Evolutionary conservation across 1,284 basidiomycete genomes (phyloP), one percentile per base, ranked within the genome.

Genomic region (Caloboletus firmus): DNA sequence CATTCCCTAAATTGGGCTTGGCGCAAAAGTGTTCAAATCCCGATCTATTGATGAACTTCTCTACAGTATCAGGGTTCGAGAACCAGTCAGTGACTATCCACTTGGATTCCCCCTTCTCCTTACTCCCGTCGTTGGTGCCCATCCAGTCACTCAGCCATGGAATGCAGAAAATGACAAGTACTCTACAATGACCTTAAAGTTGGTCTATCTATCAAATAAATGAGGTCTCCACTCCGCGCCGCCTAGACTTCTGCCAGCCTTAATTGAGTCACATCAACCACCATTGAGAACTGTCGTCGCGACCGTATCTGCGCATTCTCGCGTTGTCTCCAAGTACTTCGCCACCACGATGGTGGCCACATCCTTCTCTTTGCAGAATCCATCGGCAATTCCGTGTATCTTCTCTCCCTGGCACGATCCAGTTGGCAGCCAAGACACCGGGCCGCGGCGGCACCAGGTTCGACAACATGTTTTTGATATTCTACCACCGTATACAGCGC

Each of bases 81-180:
- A n/a, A n/a, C n/a, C n/a, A n/a, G n/a, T n/a, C n/a, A n/a, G n/a
- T 43, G 37, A 58, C 30, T n/a, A 34, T 24, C 18, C 36, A 11
- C 18, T 39, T 13, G 31, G 11, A 30, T 28, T n/a, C n/a, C 31
- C 41, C 24, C 32, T 26, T 24, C 36, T 24, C 43, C 35, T 40
- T 36, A 20, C 24, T 13, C 20, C 26, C 45, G 45, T 12, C 15
- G 24, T 11, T 6, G 13, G 45, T 5, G 45, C 17, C 22, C 45
- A 22, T 20, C 15, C 12, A 6, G 15, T 7, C 46, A 18, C 8
- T 51, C 8, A 15, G 15, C 5, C 8, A 18, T 32, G 24, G 6
- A 51, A 56, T 30, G 53, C 31, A 42, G 17, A 46, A 28, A 26
- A 32, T 22, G 52, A 32, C 26, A n/a, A n/a, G n/a, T n/a, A n/a